Evolutionary conservation across 83 land plant genomes (phyloP).

Genomic region (Thuja plicata): DNA sequence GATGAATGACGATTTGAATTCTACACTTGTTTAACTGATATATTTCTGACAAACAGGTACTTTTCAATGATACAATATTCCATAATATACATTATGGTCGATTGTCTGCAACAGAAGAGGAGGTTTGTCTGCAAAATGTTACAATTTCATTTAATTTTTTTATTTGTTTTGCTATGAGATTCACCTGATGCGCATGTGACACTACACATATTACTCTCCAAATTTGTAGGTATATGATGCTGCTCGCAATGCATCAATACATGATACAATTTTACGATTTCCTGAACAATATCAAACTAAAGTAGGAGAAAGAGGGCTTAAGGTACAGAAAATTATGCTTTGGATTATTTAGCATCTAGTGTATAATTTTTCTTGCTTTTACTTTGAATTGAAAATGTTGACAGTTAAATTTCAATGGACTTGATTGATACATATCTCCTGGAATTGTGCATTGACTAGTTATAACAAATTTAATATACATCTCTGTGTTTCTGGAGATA

Average conservation of each 20-base stretch:
- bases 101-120: constrained; percentile 85
- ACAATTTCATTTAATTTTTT: not conserved
- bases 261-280: constrained; percentile 91
- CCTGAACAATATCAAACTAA: constrained; percentile 81
- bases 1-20: not conserved
- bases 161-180: not conserved
- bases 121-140: constrained; percentile 49
- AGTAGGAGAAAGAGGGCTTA: constrained; percentile 97
- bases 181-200: not conserved
- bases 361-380: not conserved
- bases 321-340: constrained; percentile 44
- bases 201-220: not conserved
- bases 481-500: not conserved
- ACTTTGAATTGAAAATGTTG: not conserved
- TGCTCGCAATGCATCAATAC: constrained; percentile 87
- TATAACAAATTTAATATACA: not conserved
- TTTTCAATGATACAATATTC: constrained; percentile 96
- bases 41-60: constrained; percentile 51
- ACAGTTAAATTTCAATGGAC: not conserved
- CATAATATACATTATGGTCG: constrained; percentile 96
- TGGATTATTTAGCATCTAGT: not conserved
- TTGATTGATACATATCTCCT: not conserved
- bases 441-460: not conserved
- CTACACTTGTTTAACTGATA: not conserved
- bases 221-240: constrained; percentile 84